phyloP scores from a whole-genome alignment of 2,329 filamentous ascomycete species.

The Magnaporthiopsis poae region DNA sequence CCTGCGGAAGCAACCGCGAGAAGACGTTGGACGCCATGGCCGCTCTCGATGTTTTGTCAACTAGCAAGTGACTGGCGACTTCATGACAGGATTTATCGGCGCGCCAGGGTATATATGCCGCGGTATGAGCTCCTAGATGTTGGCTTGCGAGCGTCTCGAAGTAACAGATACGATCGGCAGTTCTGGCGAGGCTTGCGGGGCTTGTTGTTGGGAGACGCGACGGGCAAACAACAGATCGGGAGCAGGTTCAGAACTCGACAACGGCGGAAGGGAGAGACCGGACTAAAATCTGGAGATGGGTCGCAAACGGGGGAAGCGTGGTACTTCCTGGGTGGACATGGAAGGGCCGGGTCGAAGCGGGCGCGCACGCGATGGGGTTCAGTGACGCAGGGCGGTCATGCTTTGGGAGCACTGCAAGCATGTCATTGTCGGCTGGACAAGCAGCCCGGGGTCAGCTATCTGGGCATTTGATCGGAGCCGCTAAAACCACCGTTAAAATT shows the following conservation, averaged over 20 bases:
- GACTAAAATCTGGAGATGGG: neutral
- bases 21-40: conserved; percentile 40
- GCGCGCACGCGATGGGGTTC: neutral
- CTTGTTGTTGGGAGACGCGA: neutral
- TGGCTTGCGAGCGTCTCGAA: neutral
- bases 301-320: neutral
- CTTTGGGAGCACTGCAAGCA: neutral
- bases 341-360: neutral
- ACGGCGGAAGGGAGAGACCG: neutral
- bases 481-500: neutral
- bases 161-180: too few relatives aligned
- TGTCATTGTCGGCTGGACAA: neutral
- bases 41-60: neutral
- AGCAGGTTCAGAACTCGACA: neutral
- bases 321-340: neutral
- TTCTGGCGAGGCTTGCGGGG: neutral
- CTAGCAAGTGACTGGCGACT: neutral
- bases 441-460: neutral
- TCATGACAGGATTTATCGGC: neutral
- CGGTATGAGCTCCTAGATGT: neutral
- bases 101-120: too few relatives aligned
- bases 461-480: neutral
- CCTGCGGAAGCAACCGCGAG: conserved; percentile 30
- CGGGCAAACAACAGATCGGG: neutral
- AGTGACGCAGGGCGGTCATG: neutral